phyloP scores from a whole-genome alignment of 2,329 filamentous ascomycete genomes.

The Teratosphaeria epicoccoides region DNA sequence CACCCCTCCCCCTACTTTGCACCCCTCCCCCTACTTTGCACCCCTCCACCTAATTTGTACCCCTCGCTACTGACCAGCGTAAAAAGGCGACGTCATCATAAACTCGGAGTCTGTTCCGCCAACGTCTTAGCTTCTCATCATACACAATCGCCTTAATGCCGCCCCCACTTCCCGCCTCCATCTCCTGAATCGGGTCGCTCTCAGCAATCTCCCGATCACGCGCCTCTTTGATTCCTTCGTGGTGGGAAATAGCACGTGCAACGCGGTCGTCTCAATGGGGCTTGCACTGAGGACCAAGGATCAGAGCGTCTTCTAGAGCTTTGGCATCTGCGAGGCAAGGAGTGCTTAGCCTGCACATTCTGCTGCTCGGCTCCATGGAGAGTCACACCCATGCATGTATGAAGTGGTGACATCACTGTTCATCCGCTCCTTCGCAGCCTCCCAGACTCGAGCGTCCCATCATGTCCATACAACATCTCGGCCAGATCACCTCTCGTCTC shows the following conservation, averaged over 20 bases:
- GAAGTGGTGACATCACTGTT: too few species aligned
- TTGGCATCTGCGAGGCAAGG: not conserved
- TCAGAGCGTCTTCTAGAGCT: not conserved
- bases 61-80: slow-evolving; percentile 1
- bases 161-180: not conserved
- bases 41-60: too few species aligned
- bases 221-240: not conserved
- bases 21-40: not conserved
- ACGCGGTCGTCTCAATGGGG: not conserved
- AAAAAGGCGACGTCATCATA: slow-evolving; percentile 18
- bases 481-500: slow-evolving; percentile 1
- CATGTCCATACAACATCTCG: slow-evolving; percentile 9
- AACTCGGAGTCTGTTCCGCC: slow-evolving; percentile 16
- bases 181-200: not conserved
- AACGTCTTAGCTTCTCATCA: not conserved
- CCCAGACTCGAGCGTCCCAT: slow-evolving; percentile 2
- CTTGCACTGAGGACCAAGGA: not conserved
- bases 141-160: not conserved
- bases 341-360: not conserved
- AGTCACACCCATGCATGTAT: too few species aligned
- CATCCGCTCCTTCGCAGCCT: not conserved
- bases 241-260: not conserved
- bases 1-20: not conserved
- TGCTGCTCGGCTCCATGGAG: not conserved
- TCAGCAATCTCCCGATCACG: not conserved